These are phyloP conservation scores for Colletotrichum neosansevieriae DNA, from an alignment of 2,329 filamentous ascomycete species.

Conservation along the genomic window DNA sequence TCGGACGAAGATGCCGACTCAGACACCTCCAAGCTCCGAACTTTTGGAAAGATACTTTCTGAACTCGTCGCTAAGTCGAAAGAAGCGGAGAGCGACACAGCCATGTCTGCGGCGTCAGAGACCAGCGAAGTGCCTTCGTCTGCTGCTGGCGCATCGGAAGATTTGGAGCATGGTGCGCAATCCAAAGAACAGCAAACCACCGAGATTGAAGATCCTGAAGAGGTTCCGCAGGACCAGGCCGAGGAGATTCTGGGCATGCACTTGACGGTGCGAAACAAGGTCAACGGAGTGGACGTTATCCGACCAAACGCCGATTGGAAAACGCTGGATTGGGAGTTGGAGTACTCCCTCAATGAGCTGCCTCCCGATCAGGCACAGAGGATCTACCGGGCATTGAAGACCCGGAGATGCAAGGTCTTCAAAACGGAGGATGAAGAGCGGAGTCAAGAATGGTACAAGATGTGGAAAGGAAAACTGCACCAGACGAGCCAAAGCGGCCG, in stretches of 20 bases:
- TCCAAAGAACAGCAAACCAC: constrained; percentile 14
- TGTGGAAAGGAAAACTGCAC: constrained; percentile 58
- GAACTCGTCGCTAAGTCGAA: constrained; percentile 55
- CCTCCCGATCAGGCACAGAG: constrained; percentile 54
- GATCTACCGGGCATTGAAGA: constrained; percentile 69
- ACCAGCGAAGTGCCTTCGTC: background rate
- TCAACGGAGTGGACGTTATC: constrained; percentile 73
- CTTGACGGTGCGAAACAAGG: constrained; percentile 77
- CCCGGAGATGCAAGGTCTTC: constrained; percentile 64
- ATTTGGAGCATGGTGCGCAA: too few relatives aligned
- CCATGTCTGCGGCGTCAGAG: background rate
- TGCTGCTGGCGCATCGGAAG: too few relatives aligned
- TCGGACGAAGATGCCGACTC: constrained; percentile 44
- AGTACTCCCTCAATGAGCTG: constrained; percentile 81
- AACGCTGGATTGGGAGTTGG: constrained; percentile 73
- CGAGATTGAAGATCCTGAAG: too few relatives aligned
- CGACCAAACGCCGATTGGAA: constrained; percentile 66
- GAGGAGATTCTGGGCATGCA: constrained; percentile 74
- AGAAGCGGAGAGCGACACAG: background rate
- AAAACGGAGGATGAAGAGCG: constrained; percentile 55
- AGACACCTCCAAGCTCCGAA: constrained; percentile 56
- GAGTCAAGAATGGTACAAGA: constrained; percentile 58
- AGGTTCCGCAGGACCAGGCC: constrained; percentile 11
- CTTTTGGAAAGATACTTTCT: constrained; percentile 65
- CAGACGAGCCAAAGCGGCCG: constrained; percentile 65